Evolutionary conservation across 1,284 basidiomycete species (phyloP), one percentile per base, ranked within the genome.

Genomic region (Papiliotrema laurentii): DNA sequence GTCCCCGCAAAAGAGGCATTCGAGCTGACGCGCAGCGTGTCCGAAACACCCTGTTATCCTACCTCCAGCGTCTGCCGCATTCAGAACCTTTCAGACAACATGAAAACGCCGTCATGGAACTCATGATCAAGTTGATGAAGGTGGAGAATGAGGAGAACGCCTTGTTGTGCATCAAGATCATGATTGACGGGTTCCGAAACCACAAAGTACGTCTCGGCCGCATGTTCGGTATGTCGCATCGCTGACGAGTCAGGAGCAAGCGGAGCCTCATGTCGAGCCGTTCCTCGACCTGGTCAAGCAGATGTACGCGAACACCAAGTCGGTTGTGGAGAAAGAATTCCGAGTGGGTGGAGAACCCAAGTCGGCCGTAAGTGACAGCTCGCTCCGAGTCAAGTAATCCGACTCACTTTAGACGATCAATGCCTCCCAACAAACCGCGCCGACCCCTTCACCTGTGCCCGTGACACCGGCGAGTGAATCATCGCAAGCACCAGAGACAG

Each of bases 141-240:
- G 78, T 83, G 56, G 97, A 99, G 77, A 97, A 96, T 67, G 96
- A 99, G 75, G 96, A 99, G 66, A 96, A 93, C 65, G 96, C 88
- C 2, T 81, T 87, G 27, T 80, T 86, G 2, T 89, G 86, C 48
- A 89, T 94, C 80, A 98, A 98, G 75, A 87, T 86, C 51, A 81
- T 96, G 63, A 85, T 92, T 54, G 96, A 99, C 72, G 73, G 71
- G 9, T 68, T 74, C 51, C 49, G 73, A 36, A 70, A 64, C 36
- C 68, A 70, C 61, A 79, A 49, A 69, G 62, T 59, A 30, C 74
- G 57, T 72, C 30, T 26, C 3, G 34, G 31, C 18, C n/a, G 9
- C 16, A 18, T n/a, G 28, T 34, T 35, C 13, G 38, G 11, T 2
- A 14, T 16, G 14, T 22, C 21, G 26, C 28, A 22, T 21, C 18